phyloP scores from a whole-genome alignment of 176 grass and related monocot species.

The Aegilops tauschii region DNA sequence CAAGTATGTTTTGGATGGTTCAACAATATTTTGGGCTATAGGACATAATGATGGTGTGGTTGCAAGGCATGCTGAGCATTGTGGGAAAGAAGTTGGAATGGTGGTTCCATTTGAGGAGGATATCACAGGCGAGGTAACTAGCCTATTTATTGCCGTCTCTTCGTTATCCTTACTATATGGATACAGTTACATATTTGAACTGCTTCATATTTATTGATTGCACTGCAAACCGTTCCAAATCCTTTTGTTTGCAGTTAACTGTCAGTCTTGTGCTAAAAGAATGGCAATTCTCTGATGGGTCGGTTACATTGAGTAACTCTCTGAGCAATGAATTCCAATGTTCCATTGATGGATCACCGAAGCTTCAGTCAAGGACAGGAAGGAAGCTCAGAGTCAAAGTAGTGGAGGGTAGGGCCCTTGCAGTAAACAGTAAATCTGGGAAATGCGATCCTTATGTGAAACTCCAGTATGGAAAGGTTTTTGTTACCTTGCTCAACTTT shows the following conservation, averaged over 20 bases:
- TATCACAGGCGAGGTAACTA: conserved; percentile 63
- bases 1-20: conserved; percentile 89
- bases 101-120: conserved; percentile 88
- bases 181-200: neutral
- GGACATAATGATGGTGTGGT: conserved; percentile 72
- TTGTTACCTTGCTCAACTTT: conserved; percentile 20
- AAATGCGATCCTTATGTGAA: conserved; percentile 93
- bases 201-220: conserved; percentile 1
- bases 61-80: conserved; percentile 69
- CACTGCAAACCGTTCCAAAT: neutral
- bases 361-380: conserved; percentile 65
- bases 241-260: conserved; percentile 56
- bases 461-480: conserved; percentile 92
- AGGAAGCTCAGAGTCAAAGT: conserved; percentile 77
- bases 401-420: conserved; percentile 68
- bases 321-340: conserved; percentile 24
- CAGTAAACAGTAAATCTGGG: conserved; percentile 69
- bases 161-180: neutral
- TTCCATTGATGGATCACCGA: conserved; percentile 37
- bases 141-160: conserved; percentile 14
- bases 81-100: conserved; percentile 87
- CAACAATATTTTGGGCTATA: conserved; percentile 92
- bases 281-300: conserved; percentile 98
- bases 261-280: conserved; percentile 83
- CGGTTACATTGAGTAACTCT: conserved; percentile 60